A percentile compares a stretch with the other conserved stretches of the same genome.
phyloP scores from a whole-genome alignment of 352 stramenopile genomes.

The Blastocystis hominis region DNA sequence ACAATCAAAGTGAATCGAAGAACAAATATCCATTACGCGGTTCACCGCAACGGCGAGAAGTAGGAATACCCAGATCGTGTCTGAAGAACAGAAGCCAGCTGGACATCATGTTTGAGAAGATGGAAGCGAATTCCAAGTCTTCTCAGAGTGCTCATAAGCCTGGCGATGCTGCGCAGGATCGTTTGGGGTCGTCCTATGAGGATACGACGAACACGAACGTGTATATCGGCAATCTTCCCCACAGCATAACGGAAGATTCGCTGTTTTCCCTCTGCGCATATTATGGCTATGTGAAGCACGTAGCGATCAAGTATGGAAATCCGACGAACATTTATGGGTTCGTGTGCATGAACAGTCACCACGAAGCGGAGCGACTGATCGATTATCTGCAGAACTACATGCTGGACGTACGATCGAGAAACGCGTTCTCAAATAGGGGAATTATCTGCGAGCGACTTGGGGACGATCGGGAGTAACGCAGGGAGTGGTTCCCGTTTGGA shows the following conservation, averaged over 20 bases:
- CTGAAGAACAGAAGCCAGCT: conserved; percentile 19
- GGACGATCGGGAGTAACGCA: not conserved
- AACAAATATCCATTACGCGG: conserved; percentile 48
- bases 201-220: not conserved
- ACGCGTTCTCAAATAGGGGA: not conserved
- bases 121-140: not conserved
- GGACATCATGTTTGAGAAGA: conserved; percentile 46
- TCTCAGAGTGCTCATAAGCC: not conserved
- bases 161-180: not conserved
- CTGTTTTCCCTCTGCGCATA: conserved; percentile 32
- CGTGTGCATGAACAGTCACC: conserved; percentile 2
- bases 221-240: conserved; percentile 32
- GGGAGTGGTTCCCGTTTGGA: not conserved
- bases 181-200: not conserved
- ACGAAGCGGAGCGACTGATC: not conserved
- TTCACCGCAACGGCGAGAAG: conserved; percentile 28
- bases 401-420: not conserved
- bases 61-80: not conserved
- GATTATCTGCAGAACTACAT: not conserved
- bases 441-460: not conserved
- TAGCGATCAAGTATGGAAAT: not conserved
- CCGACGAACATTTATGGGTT: not conserved
- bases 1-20: conserved; percentile 45
- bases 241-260: not conserved
- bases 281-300: not conserved